Conservation (phyloP, 177 flowering plant species). For the Tripterygium wilfordii region DNA sequence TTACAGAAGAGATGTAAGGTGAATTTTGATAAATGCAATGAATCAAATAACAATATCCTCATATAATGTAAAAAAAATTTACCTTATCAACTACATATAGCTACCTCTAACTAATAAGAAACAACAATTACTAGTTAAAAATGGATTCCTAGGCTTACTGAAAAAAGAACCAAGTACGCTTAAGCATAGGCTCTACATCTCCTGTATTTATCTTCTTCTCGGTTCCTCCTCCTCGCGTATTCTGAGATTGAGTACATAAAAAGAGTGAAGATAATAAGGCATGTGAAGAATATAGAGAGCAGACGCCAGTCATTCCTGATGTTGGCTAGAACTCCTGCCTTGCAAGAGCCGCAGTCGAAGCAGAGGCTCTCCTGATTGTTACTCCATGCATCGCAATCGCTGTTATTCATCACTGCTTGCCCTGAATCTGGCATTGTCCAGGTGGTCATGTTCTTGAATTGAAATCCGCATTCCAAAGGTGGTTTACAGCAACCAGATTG, state of each 20-base stretch:
- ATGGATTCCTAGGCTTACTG: no score
- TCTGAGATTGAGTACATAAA: constrained; percentile 25
- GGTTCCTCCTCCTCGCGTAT: constrained; percentile 17
- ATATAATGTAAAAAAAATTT: no score
- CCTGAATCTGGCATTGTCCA: constrained; percentile 45
- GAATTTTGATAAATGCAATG: no score
- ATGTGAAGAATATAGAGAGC: constrained; percentile 18
- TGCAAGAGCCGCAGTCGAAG: constrained; percentile 48
- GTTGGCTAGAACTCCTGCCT: constrained; percentile 33
- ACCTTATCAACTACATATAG: no score
- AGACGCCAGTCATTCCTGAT: constrained; percentile 32
- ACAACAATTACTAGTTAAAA: no score
- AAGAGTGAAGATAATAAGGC: constrained; percentile 19
- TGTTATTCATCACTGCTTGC: constrained; percentile 18
- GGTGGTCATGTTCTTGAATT: constrained; percentile 37
- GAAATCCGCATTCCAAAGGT: constrained; percentile 48
- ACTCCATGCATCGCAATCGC: constrained; percentile 43
- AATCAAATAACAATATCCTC: no score
- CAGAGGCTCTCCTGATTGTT: constrained; percentile 31
- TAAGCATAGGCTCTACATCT: background rate
- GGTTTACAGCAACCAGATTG: constrained; percentile 96
- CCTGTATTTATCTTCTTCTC: background rate
- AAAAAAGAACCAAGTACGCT: no score
- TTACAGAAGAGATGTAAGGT: no score
- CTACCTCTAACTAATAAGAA: no score